Evolutionary conservation across 2,329 filamentous ascomycete genomes (phyloP).

Genomic region (Aphanocladium album): DNA sequence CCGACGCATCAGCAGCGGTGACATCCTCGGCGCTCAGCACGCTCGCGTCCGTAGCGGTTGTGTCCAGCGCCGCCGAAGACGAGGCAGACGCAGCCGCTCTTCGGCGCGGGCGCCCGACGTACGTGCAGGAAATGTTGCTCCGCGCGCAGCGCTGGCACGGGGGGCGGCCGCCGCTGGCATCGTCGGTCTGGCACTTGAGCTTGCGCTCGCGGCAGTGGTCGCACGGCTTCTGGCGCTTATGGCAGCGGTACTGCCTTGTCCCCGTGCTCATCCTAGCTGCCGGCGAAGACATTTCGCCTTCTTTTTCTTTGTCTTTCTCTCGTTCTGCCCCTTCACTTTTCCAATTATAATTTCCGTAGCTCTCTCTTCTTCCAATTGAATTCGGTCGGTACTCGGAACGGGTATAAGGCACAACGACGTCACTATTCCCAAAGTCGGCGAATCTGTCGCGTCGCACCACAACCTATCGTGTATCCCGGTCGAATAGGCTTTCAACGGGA

Average conservation of each 20-base stretch:
- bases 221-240: constrained; percentile 14
- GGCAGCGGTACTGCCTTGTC: constrained; percentile 15
- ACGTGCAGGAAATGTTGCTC: constrained; percentile 12
- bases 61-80: not conserved
- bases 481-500: no score
- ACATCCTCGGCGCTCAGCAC: not conserved
- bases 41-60: not conserved
- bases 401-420: no score
- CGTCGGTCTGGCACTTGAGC: constrained; percentile 14
- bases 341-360: not conserved
- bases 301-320: not conserved
- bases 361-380: not conserved
- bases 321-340: not conserved
- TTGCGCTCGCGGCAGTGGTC: constrained; percentile 14
- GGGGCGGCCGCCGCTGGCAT: not conserved
- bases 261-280: not conserved
- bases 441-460: no score
- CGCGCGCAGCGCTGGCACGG: constrained; percentile 11
- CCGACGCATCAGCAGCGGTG: no score
- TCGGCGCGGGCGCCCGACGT: constrained; percentile 12
- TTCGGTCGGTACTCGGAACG: not conserved
- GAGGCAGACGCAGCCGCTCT: not conserved
- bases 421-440: not conserved
- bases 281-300: not conserved
- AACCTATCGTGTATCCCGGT: no score